Base-by-base conservation (phyloP, 2,329 filamentous ascomycete genomes). In the Aquanectria penicillioides region DNA sequence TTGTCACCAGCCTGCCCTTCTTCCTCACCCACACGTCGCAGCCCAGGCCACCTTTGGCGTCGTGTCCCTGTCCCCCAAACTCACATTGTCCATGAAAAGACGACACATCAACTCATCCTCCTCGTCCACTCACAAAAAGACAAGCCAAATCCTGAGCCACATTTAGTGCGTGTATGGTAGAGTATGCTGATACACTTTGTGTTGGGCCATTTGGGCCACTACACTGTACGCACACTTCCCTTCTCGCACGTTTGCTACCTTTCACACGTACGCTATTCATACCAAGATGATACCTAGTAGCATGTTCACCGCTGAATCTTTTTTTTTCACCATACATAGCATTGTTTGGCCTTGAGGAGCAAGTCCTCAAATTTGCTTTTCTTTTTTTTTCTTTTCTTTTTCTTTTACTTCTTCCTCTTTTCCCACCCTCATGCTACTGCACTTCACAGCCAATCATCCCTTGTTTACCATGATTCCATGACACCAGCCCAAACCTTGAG, bases 121-220 rank as follows among this genome's bases (percentile, higher is more conserved):
- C 44, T 31, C 37, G 34, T 28, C 23, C 26, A 26, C 49, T 25
- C 22, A n/a, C 22, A 20, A 34, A 38, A 17, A 25, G 20, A 43
- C 28, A 29, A 20, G 40, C 33, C 50, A 34, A 44, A 43, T 43
- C 40, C 26, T 31, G 31, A 49, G 40, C 50, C 50, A 37, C 50
- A 34, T 53, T 53, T 46, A 31, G 50, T 36, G 31, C 33, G 34
- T 29, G 36, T 26, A n/a, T n/a, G n/a, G n/a, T 15, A 20, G 33
- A 8, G 3, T 23, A 20, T 13, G 12, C 11, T 37, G 8, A 10
- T 12, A 29, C 41, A 44, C 23, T 50, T 33, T 28, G 23, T 18
- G 17, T 28, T 26, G 9, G 23, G 25, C 15, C 34, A 17, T 37
- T 26, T 10, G 29, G 15, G n/a, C 29, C 23, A 20, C 29, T 26